phyloP scores from a whole-genome alignment of 2,329 filamentous ascomycete species.

The Neophaeococcomyces mojaviensis region DNA sequence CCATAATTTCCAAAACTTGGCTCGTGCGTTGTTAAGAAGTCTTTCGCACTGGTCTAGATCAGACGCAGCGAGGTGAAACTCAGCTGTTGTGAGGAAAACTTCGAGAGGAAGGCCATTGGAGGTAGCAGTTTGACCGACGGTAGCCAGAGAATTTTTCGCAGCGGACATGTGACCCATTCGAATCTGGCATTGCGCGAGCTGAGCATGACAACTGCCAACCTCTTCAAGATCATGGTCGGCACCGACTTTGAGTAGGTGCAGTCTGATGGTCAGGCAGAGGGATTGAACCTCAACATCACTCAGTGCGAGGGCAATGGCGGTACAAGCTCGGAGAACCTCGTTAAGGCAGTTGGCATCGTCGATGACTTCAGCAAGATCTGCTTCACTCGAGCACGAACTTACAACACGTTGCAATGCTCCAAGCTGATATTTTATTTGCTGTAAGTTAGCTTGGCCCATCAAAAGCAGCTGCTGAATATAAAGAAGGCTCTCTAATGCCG shows the following conservation, averaged over 20 bases:
- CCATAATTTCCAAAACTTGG: conserved; percentile 2
- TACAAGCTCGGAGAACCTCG: conserved; percentile 45
- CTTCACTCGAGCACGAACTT: conserved; percentile 36
- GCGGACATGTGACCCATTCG: conserved; percentile 54
- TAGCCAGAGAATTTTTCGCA: conserved; percentile 50
- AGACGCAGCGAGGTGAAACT: conserved; percentile 64
- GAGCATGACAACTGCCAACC: conserved; percentile 36
- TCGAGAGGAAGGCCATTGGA: conserved; percentile 28
- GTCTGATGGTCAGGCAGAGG: conserved; percentile 42
- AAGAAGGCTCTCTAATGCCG: conserved; percentile 9
- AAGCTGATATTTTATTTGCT: conserved; percentile 8
- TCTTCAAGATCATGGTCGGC: conserved; percentile 30
- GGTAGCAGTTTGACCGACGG: conserved; percentile 38
- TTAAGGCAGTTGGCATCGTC: conserved; percentile 45
- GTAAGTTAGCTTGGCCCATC: conserved; percentile 3
- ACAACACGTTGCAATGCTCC: conserved; percentile 30
- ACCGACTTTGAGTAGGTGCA: conserved; percentile 42
- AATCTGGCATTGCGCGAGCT: conserved; percentile 49
- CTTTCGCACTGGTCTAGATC: conserved; percentile 52
- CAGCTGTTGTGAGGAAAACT: conserved; percentile 64
- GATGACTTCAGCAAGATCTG: conserved; percentile 37
- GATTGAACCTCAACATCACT: conserved; percentile 46
- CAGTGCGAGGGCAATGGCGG: conserved; percentile 52
- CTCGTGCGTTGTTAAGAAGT: conserved; percentile 26
- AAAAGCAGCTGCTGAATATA: conserved; percentile 21